Conservation (phyloP, 2,329 filamentous ascomycete species). For the Harringtonia aguacate region DNA sequence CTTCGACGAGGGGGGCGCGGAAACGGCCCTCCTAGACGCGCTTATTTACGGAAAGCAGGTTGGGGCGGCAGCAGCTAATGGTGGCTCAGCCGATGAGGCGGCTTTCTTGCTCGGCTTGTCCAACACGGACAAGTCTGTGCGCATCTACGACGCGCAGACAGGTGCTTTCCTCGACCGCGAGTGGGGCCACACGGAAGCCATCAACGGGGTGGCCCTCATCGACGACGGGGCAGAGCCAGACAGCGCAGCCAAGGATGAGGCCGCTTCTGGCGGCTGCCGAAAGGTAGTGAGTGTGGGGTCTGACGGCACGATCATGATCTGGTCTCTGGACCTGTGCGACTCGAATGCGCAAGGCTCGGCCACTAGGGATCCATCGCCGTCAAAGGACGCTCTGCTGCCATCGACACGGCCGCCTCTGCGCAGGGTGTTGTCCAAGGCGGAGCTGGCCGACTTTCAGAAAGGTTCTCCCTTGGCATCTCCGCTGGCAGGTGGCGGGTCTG, state of each 20-base stretch:
- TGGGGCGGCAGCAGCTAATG: background rate
- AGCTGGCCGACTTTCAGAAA: slow-evolving; percentile 69
- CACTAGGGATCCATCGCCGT: slow-evolving; percentile 33
- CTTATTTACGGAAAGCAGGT: slow-evolving; percentile 52
- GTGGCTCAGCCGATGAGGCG: slow-evolving; percentile 26
- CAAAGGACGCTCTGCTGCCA: slow-evolving; percentile 29
- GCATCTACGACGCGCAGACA: slow-evolving; percentile 72
- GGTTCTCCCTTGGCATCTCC: slow-evolving; percentile 25
- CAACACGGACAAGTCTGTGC: slow-evolving; percentile 89
- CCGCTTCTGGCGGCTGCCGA: slow-evolving; percentile 24
- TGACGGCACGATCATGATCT: slow-evolving; percentile 77
- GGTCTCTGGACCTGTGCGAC: slow-evolving; percentile 46
- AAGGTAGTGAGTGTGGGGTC: slow-evolving; percentile 64
- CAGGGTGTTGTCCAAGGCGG: slow-evolving; percentile 76
- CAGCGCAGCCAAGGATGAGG: background rate
- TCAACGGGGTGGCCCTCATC: slow-evolving; percentile 72
- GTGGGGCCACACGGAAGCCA: slow-evolving; percentile 90
- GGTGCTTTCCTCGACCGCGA: slow-evolving; percentile 75
- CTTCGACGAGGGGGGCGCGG: slow-evolving; percentile 65
- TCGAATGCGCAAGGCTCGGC: slow-evolving; percentile 18
- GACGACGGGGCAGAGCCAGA: slow-evolving; percentile 30
- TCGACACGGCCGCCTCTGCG: slow-evolving; percentile 63
- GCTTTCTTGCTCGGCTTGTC: slow-evolving; percentile 77
- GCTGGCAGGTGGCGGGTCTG: slow-evolving; percentile 5
- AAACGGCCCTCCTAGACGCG: slow-evolving; percentile 75